phyloP scores from a whole-genome alignment of 108 stramenopile species.

The Skeletonema menzelii region DNA sequence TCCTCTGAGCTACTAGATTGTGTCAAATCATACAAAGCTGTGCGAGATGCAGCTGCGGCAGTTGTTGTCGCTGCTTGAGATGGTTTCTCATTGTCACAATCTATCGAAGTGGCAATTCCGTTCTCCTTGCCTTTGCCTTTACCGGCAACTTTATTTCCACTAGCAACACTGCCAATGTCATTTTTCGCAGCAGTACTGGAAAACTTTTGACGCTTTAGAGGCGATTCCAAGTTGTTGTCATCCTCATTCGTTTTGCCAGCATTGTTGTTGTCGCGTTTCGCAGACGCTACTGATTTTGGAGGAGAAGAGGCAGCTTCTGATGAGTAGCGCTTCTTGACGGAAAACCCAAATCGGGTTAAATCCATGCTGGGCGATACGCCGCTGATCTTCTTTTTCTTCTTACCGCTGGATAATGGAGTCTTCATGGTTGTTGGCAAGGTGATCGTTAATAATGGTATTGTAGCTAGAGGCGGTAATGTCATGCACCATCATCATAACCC shows the following conservation, averaged over 20 bases:
- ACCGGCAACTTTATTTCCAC: too few relatives aligned
- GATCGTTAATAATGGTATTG: too few relatives aligned
- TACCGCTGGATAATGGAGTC: not conserved
- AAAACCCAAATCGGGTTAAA: not conserved
- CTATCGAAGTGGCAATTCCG: not conserved
- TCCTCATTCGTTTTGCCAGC: not conserved
- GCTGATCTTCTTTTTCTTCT: not conserved
- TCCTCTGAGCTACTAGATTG: not conserved
- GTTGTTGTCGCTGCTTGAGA: not conserved
- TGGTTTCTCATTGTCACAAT: not conserved
- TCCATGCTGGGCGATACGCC: not conserved
- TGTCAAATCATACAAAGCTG: not conserved
- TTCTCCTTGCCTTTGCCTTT: not conserved
- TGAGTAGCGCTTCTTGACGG: not conserved
- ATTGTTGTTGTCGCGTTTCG: not conserved
- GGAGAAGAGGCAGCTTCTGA: not conserved
- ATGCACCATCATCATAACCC: too few relatives aligned
- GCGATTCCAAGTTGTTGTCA: not conserved
- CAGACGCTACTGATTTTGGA: not conserved
- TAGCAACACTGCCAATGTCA: too few relatives aligned
- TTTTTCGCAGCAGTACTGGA: not conserved
- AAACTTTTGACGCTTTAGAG: not conserved
- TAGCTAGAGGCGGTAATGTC: too few relatives aligned
- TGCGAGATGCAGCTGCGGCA: not conserved
- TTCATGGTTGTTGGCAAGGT: not conserved